Evolutionary conservation across 1,284 basidiomycete species (phyloP), one percentile per base, ranked within the genome.

Genomic region (Trichosporon inkin): DNA sequence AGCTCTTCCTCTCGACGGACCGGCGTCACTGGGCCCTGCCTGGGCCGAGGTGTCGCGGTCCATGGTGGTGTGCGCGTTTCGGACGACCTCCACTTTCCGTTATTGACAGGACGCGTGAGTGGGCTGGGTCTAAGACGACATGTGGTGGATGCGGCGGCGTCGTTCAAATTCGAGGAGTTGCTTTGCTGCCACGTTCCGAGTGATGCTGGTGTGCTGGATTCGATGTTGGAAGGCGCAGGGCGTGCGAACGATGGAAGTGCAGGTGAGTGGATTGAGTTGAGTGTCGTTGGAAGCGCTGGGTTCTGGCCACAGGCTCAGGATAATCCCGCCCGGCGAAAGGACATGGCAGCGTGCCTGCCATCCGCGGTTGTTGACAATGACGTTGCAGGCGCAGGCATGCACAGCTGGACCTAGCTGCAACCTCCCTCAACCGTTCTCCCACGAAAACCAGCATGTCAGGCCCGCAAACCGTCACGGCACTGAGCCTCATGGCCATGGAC

Each of bases 1-100:
- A 32, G 44, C 44, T 24, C 44, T 32, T 32, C 44, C 44, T 1
- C 44, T 22, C 10, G 44, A 49, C 28, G 44, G 44, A 7, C 44
- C 44, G n/a, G 22, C 44, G 16, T 22, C 16, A 16, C 24, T 32
- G 17, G 44, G 22, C 16, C 44, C 44, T 22, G 6, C 44, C 6
- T 49, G 44, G 24, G 22, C 44, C 24, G 44, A 16, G 16, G 44
- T 8, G 10, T 49, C 44, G 44, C 19, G 44, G 24, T 49, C 44
- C 44, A 49, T 49, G 44, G 16, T 32, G 11, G 16, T 28, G 44
- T 7, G n/a, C 44, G 44, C 24, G 44, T n/a, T 49, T 49, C 56
- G 63, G 60, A 62, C 60, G 11, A 62, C 63, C 63, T 64, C 63
- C 63, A 64, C 63, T 64, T 53, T 51, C n/a, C 34, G n/a, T 24